Evolutionary conservation across 768 basidiomycete genomes (phyloP).

Genomic region (Amanita rubescens): DNA sequence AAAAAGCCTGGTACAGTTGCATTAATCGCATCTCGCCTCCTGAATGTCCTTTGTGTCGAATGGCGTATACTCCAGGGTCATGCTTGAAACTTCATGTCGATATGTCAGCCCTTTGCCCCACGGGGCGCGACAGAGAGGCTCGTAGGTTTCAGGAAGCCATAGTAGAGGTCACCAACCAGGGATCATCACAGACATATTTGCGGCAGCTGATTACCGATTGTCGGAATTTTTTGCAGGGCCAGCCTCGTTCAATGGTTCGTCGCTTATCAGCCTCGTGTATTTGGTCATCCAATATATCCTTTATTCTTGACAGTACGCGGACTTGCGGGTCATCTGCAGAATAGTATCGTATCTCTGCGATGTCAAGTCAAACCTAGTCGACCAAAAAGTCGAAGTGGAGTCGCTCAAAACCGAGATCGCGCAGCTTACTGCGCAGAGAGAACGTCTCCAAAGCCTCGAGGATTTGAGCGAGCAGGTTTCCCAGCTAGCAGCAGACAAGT

Average conservation of each 20-base stretch:
- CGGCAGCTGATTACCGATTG: constrained; percentile 46
- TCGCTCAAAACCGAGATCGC: constrained; percentile 25
- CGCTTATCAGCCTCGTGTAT: constrained; percentile 2
- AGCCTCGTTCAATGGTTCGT: constrained; percentile 40
- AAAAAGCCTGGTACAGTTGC: constrained; percentile 36
- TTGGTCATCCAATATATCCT: constrained; percentile 5
- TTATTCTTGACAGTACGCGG: constrained; percentile 33
- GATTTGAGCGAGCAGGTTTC: constrained; percentile 21
- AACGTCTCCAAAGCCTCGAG: constrained; percentile 21
- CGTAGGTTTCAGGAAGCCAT: constrained; percentile 49
- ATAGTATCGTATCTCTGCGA: constrained; percentile 47
- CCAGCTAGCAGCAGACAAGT: constrained; percentile 27
- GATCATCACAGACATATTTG: constrained; percentile 43
- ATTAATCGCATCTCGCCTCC: constrained; percentile 40
- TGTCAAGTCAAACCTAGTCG: constrained; percentile 32
- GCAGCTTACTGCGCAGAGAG: constrained; percentile 28
- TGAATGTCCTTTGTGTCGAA: constrained; percentile 61
- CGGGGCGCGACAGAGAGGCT: constrained; percentile 36
- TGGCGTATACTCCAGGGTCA: constrained; percentile 36
- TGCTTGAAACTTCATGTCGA: constrained; percentile 57
- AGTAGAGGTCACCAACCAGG: constrained; percentile 45
- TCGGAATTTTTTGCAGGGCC: constrained; percentile 36
- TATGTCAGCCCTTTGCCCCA: constrained; percentile 20
- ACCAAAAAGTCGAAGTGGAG: constrained; percentile 25
- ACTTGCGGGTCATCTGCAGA: constrained; percentile 41